Evolutionary conservation across 192 early-diverging fungal species (phyloP), one percentile per base, ranked within the genome.

Genomic region (Lobosporangium transversale): DNA sequence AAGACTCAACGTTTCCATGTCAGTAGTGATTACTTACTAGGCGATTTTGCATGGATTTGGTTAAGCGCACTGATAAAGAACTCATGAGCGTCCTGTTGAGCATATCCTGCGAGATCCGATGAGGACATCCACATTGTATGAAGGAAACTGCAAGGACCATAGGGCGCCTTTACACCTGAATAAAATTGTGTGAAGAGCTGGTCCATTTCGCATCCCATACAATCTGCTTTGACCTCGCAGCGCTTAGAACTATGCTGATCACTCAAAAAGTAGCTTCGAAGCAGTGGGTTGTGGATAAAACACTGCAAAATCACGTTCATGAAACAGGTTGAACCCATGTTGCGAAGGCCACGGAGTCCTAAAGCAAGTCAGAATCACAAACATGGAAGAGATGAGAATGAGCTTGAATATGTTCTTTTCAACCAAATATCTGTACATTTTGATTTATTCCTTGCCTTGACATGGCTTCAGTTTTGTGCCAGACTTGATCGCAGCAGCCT

Each of bases 71-170:
- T 90, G 43, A 98, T 95, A 66, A 98, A 94, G 59, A 96, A 98
- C 62, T 99, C 97, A 75, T 99, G 97, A 1, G 97, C 96, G 62
- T 98, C 96, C 75, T 99, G 96, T 80, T 98, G 96, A 15, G 90
- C 88, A 62, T 96, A 96, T 10, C 95, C 92, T 18, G 97, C 95
- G 30, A 98, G 80, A 48, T 97, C 90, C 44, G 87, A 84, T 27
- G 91, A 90, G 15, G 92, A 88, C 68, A 90, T 86, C 97, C 97
- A 99, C 86, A 98, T 90, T 14, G 92, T 70, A 64, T 91, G 91
- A 30, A 99, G 80, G 51, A 98, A 94, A 45, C 84, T 68, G 49
- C 90, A 85, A 3, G 97, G 97, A 1, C 90, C 93, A 79, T 89
- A 94, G 3, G 97, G 95, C 44, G 71, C 62, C 36, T 79, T 86